phyloP scores from a whole-genome alignment of 164 flowering plant genomes.

The Piper betle region DNA sequence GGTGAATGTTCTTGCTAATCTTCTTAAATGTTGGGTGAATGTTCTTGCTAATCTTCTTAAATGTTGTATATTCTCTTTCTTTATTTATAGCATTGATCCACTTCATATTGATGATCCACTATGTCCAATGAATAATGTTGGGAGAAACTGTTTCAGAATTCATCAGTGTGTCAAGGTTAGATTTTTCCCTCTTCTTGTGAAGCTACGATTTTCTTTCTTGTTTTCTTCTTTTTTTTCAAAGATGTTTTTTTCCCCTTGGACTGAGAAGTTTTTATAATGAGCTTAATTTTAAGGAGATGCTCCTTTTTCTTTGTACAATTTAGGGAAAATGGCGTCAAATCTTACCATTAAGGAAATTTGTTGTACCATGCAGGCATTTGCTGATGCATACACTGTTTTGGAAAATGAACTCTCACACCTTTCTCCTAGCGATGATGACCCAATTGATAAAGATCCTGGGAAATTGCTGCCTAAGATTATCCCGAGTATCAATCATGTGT shows the following conservation, averaged over 20 bases:
- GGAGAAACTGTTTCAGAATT: constrained; percentile 90
- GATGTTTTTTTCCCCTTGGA: too few species aligned
- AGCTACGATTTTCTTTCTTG: too few species aligned
- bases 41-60: not conserved
- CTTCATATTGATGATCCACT: constrained; percentile 93
- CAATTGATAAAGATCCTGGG: constrained; percentile 18
- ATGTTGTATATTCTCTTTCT: constrained; percentile 3
- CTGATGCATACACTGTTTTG: constrained; percentile 73
- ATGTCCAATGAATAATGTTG: constrained; percentile 83
- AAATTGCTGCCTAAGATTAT: constrained; percentile 58
- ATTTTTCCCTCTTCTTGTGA: constrained; percentile 1
- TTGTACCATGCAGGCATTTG: constrained; percentile 62
- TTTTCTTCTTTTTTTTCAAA: too few species aligned
- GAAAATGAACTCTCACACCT: constrained; percentile 46
- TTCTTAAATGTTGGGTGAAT: not conserved
- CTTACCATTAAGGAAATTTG: not conserved
- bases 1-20: not conserved
- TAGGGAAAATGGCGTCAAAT: not conserved
- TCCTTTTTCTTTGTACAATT: not conserved
- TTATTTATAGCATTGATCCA: constrained; percentile 70
- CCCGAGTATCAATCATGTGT: constrained; percentile 41
- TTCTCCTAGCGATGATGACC: constrained; percentile 25
- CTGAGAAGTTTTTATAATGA: too few species aligned
- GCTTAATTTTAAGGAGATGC: not conserved
- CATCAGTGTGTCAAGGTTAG: constrained; percentile 96